Evolutionary conservation across 495 filamentous ascomycete genomes (phyloP), one percentile per base, ranked within the genome.

Genomic region (Daldinia grandis): DNA sequence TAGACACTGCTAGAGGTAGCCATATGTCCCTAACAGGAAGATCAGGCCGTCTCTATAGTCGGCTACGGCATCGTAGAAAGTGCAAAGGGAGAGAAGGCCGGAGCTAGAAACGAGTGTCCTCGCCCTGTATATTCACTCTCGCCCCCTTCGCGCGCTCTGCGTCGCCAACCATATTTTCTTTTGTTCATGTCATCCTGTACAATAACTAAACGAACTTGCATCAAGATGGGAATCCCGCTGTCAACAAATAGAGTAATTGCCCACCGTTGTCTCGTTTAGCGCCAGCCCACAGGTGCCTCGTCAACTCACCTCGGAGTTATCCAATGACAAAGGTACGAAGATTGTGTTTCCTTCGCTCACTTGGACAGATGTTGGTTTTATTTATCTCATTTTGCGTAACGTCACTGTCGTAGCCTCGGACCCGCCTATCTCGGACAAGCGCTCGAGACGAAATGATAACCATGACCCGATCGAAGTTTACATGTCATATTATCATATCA

Each of bases 121-220:
- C 47, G 40, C 58, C 47, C 17, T 73, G 70, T 73, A 69, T 73
- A 73, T 73, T 69, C 65, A 58, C 57, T 35, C 58, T 50, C 38
- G 12, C 24, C 35, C 38, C 40, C 21, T 64, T 62, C 40, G 62
- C 65, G 60, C 50, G 56, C 55, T 49, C 49, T 30, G 38, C 38
- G 49, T 50, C 69, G 50, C 30, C 64, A 57, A 68, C 53, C 62
- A 10, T 50, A 10, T 54, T 38, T 31, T 67, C 65, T 24, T 73
- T 69, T 65, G 56, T 69, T 51, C 64, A 58, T 63, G 37, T 61
- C 40, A 64, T 58, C 70, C 62, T 69, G 70, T 73, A 73, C 70
- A 73, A 69, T 69, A 73, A 66, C 64, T 66, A 73, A 25, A 57
- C 64, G 30, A 72, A 68, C 67, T 68, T 68, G 70, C 70, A 73